Conservation (phyloP, 225 moss, liverwort and hornwort species). For the Pleurozium schreberi region DNA sequence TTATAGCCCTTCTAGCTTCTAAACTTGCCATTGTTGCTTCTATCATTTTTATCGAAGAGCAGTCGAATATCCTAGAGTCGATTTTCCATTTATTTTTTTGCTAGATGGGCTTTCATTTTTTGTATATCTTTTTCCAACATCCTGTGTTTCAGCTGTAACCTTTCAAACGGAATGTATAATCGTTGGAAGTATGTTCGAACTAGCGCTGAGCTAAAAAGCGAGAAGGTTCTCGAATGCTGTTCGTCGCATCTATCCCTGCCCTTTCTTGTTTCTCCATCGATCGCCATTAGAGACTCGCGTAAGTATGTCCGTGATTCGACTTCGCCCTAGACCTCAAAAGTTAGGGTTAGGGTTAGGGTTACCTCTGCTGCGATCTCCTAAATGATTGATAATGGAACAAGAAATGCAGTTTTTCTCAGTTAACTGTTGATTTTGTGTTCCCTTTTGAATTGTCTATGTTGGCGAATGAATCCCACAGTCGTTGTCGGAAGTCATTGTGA, state of each 20-base stretch:
- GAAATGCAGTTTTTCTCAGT: not conserved
- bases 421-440: not conserved
- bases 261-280: not conserved
- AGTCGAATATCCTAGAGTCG: not conserved
- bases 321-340: not conserved
- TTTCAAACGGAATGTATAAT: not conserved
- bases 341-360: not conserved
- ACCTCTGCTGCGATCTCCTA: no score
- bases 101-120: not conserved
- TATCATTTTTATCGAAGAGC: not conserved
- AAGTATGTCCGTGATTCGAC: not conserved
- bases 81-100: not conserved
- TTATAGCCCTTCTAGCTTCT: no score
- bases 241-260: not conserved
- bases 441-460: not conserved
- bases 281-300: not conserved
- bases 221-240: not conserved
- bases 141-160: not conserved
- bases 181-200: not conserved
- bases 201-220: not conserved
- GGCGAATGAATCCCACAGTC: not conserved
- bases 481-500: not conserved
- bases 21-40: not conserved
- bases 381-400: not conserved
- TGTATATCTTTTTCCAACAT: not conserved